phyloP scores from a whole-genome alignment of 2,329 filamentous ascomycete species.

The Zymoseptoria ardabiliae region DNA sequence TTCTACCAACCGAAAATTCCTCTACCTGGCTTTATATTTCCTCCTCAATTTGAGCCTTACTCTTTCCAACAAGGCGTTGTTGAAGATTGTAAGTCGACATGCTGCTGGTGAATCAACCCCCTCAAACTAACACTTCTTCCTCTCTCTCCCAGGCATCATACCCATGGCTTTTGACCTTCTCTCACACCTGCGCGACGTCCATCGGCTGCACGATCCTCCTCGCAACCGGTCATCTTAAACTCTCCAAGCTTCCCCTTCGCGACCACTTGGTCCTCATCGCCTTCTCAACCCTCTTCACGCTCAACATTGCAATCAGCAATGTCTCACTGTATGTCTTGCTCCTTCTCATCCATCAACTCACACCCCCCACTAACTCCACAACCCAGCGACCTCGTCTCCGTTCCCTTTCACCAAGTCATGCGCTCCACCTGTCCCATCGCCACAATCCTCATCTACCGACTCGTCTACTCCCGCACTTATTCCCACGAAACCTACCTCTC shows the following conservation, averaged over 20 bases:
- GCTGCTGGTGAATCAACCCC: background rate
- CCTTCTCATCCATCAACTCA: background rate
- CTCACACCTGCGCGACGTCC: constrained; percentile 51
- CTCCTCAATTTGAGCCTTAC: constrained; percentile 44
- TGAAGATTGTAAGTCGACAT: constrained; percentile 32
- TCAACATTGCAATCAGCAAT: constrained; percentile 58
- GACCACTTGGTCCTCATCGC: constrained; percentile 50
- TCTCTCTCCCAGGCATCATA: constrained; percentile 44
- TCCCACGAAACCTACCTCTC: constrained; percentile 51
- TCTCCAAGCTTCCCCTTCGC: constrained; percentile 45
- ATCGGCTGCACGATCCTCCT: constrained; percentile 49
- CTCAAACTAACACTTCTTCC: background rate
- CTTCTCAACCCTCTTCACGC: constrained; percentile 56
- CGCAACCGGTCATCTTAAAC: constrained; percentile 46
- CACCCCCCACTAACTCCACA: background rate
- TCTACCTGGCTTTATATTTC: constrained; percentile 38
- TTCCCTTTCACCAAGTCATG: constrained; percentile 59
- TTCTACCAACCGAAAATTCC: constrained; percentile 20
- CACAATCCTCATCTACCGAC: constrained; percentile 54
- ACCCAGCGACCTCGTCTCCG: constrained; percentile 41
- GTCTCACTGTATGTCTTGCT: constrained; percentile 44
- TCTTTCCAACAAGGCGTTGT: constrained; percentile 53
- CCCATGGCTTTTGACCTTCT: constrained; percentile 54
- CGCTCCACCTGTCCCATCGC: constrained; percentile 56
- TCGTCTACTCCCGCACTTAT: constrained; percentile 52